Evolutionary conservation across 129 eudicot genomes (phyloP), one percentile per base, ranked within the genome.

Genomic region (Lactuca saligna): DNA sequence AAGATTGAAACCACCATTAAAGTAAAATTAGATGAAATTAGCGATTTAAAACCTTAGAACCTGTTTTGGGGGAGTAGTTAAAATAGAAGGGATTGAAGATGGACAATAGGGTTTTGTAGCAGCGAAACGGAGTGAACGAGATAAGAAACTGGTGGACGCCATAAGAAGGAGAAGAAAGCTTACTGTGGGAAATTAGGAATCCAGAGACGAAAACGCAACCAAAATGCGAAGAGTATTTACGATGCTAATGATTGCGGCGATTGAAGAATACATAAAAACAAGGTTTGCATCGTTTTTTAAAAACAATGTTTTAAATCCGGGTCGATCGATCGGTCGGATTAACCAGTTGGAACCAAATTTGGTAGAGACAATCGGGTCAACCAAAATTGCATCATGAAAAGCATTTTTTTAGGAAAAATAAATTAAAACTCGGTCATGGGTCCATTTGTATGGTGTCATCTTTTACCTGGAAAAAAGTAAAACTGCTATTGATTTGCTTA

Each of bases 121-220:
- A 60, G 79, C 41, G 53, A 77, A 66, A 10, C 83, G 78, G 31
- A 84, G 66, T 62, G 76, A 75, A 58, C 55, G 78, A 65, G 78
- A 71, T 77, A 83, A 59, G 73, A 76, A 81, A 69, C 2, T 57
- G 8, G 79, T 20, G 69, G 71, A 75, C 55, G 84, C 80, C 86
- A 85, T 85, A 59, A 58, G 63, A 50, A 13, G 44, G 72, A 69
- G 69, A 73, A 42, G 61, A 62, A 59, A 71, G 76, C 75, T 69
- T 56, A 66, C 75, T 62, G 54, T 70, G 34, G 20, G 69, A 25
- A 25, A 25, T 25, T 25, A 25, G 29, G 29, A 60, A 75, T 48
- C 49, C 31, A 64, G 67, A 56, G 73, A 57, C 49, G 72, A 48
- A 60, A 61, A 8, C n/a, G 61, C 50, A 17, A 61, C 61, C 38